Percentiles rank a stretch among this genome's conserved stretches.
phyloP scores from a whole-genome alignment of 352 stramenopile genomes.

The Pythium apleroticum region DNA sequence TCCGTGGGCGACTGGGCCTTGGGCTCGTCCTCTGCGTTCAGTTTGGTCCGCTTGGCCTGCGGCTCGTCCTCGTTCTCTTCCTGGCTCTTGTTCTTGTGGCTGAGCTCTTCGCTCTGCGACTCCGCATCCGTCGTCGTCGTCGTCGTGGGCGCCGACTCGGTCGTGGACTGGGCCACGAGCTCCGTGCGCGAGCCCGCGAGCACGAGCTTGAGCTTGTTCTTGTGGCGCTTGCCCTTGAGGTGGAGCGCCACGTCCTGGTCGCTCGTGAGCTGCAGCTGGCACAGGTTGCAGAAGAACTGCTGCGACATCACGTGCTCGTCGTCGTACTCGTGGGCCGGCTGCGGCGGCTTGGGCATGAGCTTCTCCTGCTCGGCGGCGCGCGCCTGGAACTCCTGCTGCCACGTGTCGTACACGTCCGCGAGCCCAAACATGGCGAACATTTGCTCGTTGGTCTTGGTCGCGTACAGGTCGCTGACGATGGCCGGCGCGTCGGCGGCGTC shows the following conservation, averaged over 20 bases:
- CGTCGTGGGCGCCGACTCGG: conserved; percentile 15
- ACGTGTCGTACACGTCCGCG: conserved; percentile 53
- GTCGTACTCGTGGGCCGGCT: conserved; percentile 39
- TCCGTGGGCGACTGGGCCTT: conserved; percentile 4
- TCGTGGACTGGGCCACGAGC: conserved; percentile 31
- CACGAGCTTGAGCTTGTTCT: conserved; percentile 65
- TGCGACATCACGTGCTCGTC: conserved; percentile 44
- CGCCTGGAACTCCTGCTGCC: conserved; percentile 49
- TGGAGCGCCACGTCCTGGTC: conserved; percentile 73
- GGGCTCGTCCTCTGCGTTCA: not conserved
- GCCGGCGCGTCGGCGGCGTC: conserved; percentile 29
- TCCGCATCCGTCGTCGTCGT: not conserved
- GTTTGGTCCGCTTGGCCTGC: conserved; percentile 3
- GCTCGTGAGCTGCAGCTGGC: conserved; percentile 69
- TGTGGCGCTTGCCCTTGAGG: conserved; percentile 81
- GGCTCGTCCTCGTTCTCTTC: not conserved
- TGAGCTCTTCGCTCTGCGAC: not conserved
- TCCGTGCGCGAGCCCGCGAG: conserved; percentile 53
- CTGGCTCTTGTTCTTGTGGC: not conserved
- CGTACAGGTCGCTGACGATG: conserved; percentile 56
- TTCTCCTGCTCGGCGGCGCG: conserved; percentile 35
- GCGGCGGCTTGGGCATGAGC: conserved; percentile 10
- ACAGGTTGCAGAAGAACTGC: conserved; percentile 68
- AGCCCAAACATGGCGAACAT: conserved; percentile 79
- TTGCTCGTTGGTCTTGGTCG: conserved; percentile 59